Percentiles rank a stretch among this genome's conserved stretches.
These are phyloP conservation scores for Pelargonium cotyledonis DNA, from an alignment of 441 rosid genomes.

Conservation along the genomic window DNA sequence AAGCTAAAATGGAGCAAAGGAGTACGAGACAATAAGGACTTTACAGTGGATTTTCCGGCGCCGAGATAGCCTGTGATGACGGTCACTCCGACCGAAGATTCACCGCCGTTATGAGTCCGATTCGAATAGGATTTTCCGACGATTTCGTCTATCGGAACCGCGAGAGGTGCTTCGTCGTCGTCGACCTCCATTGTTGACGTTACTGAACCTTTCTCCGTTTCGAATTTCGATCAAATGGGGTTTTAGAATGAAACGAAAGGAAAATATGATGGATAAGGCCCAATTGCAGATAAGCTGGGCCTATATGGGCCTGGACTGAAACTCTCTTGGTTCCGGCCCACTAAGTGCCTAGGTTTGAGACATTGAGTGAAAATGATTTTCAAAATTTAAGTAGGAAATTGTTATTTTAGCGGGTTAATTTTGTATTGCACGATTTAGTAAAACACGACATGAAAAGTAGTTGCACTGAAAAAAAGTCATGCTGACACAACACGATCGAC, in stretches of 20 bases:
- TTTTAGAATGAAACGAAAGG: background rate
- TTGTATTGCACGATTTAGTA: no score
- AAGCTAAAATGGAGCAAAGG: background rate
- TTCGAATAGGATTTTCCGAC: conserved; percentile 7
- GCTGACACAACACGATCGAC: no score
- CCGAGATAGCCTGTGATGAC: conserved; percentile 94
- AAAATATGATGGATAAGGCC: background rate
- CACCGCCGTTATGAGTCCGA: conserved; percentile 19
- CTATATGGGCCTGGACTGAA: no score
- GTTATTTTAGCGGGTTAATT: no score
- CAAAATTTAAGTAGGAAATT: no score
- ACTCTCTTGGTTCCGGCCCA: no score
- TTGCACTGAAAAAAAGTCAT: no score
- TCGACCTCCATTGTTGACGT: conserved; percentile 46
- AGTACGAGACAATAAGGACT: background rate
- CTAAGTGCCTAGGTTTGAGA: no score
- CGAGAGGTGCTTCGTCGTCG: conserved; percentile 65
- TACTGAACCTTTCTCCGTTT: background rate
- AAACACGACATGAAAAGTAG: no score
- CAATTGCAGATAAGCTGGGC: background rate
- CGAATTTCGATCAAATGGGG: background rate
- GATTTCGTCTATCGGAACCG: conserved; percentile 36
- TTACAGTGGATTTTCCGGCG: conserved; percentile 92
- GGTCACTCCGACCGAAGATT: conserved; percentile 61
- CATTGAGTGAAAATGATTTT: no score